Base-by-base conservation (phyloP, 139 green algal species). In the Nannochloris sp. region DNA sequence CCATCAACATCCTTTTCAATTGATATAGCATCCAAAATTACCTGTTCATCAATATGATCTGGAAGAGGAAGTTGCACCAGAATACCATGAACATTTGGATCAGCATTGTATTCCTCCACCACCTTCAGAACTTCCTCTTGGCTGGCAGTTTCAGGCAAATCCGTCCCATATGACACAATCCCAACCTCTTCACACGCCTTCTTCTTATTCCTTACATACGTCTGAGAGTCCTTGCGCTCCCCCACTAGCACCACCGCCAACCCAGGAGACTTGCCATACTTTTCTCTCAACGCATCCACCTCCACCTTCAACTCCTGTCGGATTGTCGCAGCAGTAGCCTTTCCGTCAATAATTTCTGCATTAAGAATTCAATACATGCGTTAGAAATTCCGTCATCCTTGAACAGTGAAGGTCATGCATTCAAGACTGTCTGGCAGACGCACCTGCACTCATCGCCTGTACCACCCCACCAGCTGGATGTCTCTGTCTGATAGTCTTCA, bases 181-280 rank as follows among this genome's bases (percentile, higher is more conserved):
- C 92, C 92, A 25, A 90, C 86, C 71, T 97, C 88, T 34, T 85
- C 83, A 65, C 91, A 96, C 5, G 83, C 89, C 72, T 93, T 95
- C 34, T 85, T 84, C 78, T 98, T 98, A 78, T 83, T 95, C 37
- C 90, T 78, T 12, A 98, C 93, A 69, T 98, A 98, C 0, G 93
- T 98, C 68, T 97, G 80, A 18, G 85, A 95, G 75, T 98, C 93
- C 62, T 95, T 95, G 53, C 93, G 80, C 55, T 87, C 76, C 8
- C 93, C 93, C 8, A 98, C 93, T 9, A 98, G 83, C 1, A 98
- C 87, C 2, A 98, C 93, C 8, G 93, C 93, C 40, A 98, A 76
- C 5, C 93, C 93, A 19, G 93, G 92, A 1, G 85, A 79, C 83
- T 92, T 74, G 60, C 75, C 75, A 50, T 67, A 70, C 57, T 72